Evolutionary conservation across 2,329 filamentous ascomycete species (phyloP), one percentile per base, ranked within the genome.

Genomic region (Alternaria atra): DNA sequence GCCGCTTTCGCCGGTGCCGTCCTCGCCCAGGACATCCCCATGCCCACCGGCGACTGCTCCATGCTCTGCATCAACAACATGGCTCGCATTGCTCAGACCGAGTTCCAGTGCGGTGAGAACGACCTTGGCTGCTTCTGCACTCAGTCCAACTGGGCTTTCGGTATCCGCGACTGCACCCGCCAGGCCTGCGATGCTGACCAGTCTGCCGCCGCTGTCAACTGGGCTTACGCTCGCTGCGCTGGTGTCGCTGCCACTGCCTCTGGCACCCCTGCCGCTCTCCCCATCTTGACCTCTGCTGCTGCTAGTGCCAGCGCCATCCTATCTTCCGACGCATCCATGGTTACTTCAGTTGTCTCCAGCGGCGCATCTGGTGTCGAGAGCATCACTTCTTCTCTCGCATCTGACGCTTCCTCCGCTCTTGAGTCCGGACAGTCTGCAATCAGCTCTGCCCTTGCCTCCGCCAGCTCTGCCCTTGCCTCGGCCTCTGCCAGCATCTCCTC

Each of bases 101-200:
- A 72, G 20, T 81, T 84, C 63, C 79, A 78, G 58, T 84, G 83
- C 70, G 23, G 64, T 15, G 17, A 59, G 12, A 71, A 72, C 13
- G 80, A 84, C 65, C 62, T 73, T 34, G 56, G 60, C 53, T 84
- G 82, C 77, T 79, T 82, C 60, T 84, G 83, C 77, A 66, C 61
- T n/a, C 76, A 82, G 56, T 61, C 60, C 35, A 71, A 82, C 76
- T 84, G 83, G 64, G 76, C 74, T 58, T 82, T 80, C 58, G 83
- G 82, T 61, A 73, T 84, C 51, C 81, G 82, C 60, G 82, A 84
- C 69, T 84, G 82, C 74, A 75, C 80, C 58, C 78, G 71, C 57
- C 73, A 80, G 66, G 79, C 79, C 34, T 84, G 82, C 65, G 50
- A 60, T 50, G 52, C 57, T 7, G 61, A 58, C 1, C 66, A 75